phyloP scores from a whole-genome alignment of 257 asterid genomes.

The Datura wrightii region DNA sequence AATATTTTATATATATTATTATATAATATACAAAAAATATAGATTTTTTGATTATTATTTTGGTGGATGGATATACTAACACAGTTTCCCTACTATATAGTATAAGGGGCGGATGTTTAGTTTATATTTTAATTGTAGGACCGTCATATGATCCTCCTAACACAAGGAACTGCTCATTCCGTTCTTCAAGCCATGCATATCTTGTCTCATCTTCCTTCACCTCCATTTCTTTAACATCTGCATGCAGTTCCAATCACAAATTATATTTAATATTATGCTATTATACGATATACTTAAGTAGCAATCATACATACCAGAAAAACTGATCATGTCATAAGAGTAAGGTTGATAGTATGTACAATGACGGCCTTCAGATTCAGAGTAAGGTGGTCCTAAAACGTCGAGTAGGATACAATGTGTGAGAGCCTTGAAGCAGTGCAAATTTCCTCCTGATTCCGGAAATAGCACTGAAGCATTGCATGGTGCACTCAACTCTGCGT shows the following conservation, averaged over 20 bases:
- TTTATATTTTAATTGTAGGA: conserved; percentile 19
- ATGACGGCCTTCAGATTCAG: conserved; percentile 37
- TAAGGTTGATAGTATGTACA: conserved; percentile 39
- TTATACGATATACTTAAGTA: neutral
- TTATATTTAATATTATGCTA: neutral
- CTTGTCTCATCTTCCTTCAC: conserved; percentile 24
- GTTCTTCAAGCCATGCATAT: conserved; percentile 44
- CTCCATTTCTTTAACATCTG: conserved; percentile 7
- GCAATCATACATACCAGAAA: conserved; percentile 25
- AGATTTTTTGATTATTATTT: neutral
- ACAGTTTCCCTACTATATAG: too few species aligned
- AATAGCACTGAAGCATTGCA: conserved; percentile 39
- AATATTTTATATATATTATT: neutral
- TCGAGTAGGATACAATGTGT: conserved; percentile 49
- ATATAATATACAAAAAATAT: neutral
- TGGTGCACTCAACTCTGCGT: conserved; percentile 36
- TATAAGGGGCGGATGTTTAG: neutral
- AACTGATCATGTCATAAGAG: conserved; percentile 15
- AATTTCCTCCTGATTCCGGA: conserved; percentile 48
- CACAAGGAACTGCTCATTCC: conserved; percentile 33
- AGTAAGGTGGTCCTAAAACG: conserved; percentile 48
- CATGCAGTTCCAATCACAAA: conserved; percentile 11
- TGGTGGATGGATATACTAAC: neutral
- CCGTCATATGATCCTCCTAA: conserved; percentile 25
- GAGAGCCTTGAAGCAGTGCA: conserved; percentile 46